Evolutionary conservation across 2,329 filamentous ascomycete species (phyloP).

Genomic region (Aspergillaceae sp.): DNA sequence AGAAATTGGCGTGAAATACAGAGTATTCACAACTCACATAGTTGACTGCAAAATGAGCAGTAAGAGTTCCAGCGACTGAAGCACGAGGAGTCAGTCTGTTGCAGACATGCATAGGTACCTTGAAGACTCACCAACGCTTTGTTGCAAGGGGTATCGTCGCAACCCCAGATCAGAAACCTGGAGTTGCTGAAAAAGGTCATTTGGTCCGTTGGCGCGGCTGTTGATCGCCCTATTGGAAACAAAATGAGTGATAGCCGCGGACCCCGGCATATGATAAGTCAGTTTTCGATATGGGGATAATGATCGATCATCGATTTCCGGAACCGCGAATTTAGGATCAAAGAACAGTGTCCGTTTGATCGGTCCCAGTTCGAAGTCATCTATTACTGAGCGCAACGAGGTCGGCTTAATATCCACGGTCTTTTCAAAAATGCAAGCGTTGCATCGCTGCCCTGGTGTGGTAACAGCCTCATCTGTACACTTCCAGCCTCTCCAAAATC

Average conservation of each 20-base stretch:
- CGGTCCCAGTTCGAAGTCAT: conserved; percentile 22
- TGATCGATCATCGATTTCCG: conserved; percentile 22
- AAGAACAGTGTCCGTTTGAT: conserved; percentile 18
- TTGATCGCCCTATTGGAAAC: conserved; percentile 49
- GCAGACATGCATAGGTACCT: not conserved
- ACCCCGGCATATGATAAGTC: conserved; percentile 23
- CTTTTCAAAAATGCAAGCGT: conserved; percentile 42
- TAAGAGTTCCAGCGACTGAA: conserved; percentile 31
- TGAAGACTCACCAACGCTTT: conserved; percentile 24
- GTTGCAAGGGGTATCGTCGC: conserved; percentile 31
- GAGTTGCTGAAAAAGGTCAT: conserved; percentile 51
- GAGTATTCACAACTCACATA: conserved; percentile 26
- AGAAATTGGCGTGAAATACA: not conserved
- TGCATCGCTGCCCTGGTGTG: conserved; percentile 24
- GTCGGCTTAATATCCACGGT: conserved; percentile 14
- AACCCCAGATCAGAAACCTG: conserved; percentile 41
- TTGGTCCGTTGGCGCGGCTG: conserved; percentile 44
- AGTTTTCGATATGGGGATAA: conserved; percentile 24
- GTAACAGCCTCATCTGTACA: conserved; percentile 35
- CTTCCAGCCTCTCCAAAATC: conserved; percentile 54
- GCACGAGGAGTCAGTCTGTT: not conserved
- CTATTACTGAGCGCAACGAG: conserved; percentile 26
- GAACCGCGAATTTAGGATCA: conserved; percentile 18
- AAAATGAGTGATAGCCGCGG: conserved; percentile 48
- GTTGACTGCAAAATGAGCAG: conserved; percentile 42